Evolutionary conservation across 306 rosid species (phyloP).

Genomic region (Neltuma alba): DNA sequence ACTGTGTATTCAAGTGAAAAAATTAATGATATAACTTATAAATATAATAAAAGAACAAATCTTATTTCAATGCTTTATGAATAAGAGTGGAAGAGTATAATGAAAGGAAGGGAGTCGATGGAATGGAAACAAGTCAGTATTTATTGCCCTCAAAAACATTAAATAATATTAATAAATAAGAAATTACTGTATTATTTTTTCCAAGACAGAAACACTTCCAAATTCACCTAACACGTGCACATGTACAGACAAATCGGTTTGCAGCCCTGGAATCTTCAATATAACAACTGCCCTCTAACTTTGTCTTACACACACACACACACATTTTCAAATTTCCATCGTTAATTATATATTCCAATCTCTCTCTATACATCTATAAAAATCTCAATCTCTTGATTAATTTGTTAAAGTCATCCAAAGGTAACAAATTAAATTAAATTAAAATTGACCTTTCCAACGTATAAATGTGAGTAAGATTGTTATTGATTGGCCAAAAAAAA

Average conservation of each 20-base stretch:
- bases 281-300: neutral
- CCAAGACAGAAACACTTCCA: neutral
- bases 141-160: neutral
- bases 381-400: neutral
- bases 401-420: no score
- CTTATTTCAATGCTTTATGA: no score
- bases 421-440: no score
- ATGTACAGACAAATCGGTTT: neutral
- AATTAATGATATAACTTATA: no score
- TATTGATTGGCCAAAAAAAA: no score
- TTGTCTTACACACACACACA: neutral
- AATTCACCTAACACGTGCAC: neutral
- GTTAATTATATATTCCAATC: neutral
- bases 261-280: neutral
- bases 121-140: neutral
- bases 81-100: neutral
- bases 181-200: neutral
- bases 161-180: neutral
- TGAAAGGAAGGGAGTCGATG: neutral
- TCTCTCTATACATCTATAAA: neutral
- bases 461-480: neutral
- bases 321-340: neutral
- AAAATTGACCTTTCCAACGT: no score
- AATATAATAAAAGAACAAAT: no score
- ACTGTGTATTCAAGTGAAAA: no score